These are phyloP conservation scores for Ophiostoma sp. DNA, from an alignment of 2,329 filamentous ascomycete genomes.

Conservation along the genomic window DNA sequence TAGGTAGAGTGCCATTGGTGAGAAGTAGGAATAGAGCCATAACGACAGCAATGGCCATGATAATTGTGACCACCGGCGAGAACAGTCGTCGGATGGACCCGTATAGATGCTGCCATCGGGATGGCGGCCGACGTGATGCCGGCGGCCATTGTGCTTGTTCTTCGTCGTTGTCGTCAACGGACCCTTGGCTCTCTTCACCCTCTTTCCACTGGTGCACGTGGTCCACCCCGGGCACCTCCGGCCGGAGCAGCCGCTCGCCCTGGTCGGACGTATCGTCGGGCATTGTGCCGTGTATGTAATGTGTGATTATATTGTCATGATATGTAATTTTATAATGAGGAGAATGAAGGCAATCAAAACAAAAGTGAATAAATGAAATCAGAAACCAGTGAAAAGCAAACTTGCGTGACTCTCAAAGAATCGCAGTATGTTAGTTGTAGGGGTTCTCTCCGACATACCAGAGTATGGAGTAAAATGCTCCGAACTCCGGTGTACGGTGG, in stretches of 20 bases:
- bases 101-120: neutral
- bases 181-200: neutral
- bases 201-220: neutral
- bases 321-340: neutral
- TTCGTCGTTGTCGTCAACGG: neutral
- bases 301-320: neutral
- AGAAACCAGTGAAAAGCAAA: neutral
- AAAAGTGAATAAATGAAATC: neutral
- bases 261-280: constrained; percentile 13
- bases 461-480: neutral
- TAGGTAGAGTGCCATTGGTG: neutral
- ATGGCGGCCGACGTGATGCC: neutral
- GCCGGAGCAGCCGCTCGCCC: constrained; percentile 13
- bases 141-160: constrained; percentile 2
- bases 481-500: neutral
- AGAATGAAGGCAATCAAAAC: neutral
- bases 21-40: neutral
- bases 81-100: too few species aligned
- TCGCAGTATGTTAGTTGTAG: too few species aligned
- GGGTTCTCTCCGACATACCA: too few species aligned
- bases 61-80: neutral
- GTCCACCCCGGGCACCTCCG: neutral
- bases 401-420: too few species aligned
- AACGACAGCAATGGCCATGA: neutral
- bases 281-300: constrained; percentile 3